These are phyloP conservation scores for Plantago elongata DNA, from an alignment of 257 asterid species.

Conservation along the genomic window DNA sequence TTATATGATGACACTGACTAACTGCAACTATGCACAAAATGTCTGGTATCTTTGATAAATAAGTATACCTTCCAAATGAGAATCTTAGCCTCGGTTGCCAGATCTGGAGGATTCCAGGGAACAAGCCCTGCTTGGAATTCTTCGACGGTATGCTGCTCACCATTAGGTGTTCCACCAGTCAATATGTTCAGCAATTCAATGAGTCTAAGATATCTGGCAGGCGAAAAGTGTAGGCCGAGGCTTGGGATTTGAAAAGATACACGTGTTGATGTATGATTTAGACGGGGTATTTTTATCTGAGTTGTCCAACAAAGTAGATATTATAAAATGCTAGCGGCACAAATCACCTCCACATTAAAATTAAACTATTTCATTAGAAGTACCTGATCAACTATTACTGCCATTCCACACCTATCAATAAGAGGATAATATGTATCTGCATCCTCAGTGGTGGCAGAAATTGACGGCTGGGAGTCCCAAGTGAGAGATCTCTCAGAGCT, in stretches of 20 bases:
- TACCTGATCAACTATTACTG: slow-evolving; percentile 95
- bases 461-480: slow-evolving; percentile 50
- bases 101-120: slow-evolving; percentile 86
- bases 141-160: slow-evolving; percentile 50
- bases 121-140: slow-evolving; percentile 48
- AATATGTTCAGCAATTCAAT: slow-evolving; percentile 58
- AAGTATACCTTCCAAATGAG: slow-evolving; percentile 87
- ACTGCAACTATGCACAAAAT: slow-evolving; percentile 5
- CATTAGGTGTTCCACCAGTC: slow-evolving; percentile 50
- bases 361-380: slow-evolving; percentile 11
- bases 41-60: slow-evolving; percentile 18
- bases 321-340: slow-evolving; percentile 12
- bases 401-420: slow-evolving; percentile 89
- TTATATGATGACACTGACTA: slow-evolving; percentile 18
- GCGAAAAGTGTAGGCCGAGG: slow-evolving; percentile 94
- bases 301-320: slow-evolving; percentile 15
- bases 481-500: slow-evolving; percentile 42
- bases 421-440: slow-evolving; percentile 55
- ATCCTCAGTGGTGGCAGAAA: slow-evolving; percentile 49
- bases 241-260: slow-evolving; percentile 86
- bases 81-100: slow-evolving; percentile 77
- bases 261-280: slow-evolving; percentile 79
- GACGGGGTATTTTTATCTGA: slow-evolving; percentile 86
- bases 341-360: slow-evolving; percentile 10
- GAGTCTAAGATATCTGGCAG: slow-evolving; percentile 73